phyloP scores from a whole-genome alignment of 805 yeast species.

The Candida peoriensis region DNA sequence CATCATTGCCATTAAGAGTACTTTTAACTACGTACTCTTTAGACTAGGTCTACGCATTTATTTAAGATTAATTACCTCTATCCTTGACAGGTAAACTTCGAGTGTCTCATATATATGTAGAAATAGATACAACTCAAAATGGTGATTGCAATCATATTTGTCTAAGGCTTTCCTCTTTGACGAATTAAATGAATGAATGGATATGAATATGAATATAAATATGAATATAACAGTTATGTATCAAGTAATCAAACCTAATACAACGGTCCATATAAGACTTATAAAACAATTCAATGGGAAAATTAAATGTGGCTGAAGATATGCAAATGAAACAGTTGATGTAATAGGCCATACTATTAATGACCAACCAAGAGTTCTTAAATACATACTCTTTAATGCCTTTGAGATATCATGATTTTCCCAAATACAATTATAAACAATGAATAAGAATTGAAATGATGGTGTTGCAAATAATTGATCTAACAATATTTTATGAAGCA shows the following conservation, averaged over 20 bases:
- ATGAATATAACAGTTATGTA: not conserved
- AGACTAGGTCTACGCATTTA: not conserved
- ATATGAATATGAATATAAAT: not conserved
- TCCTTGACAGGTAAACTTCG: too few species aligned
- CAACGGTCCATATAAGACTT: conserved; percentile 50
- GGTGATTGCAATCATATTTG: not conserved
- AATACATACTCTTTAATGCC: conserved; percentile 33
- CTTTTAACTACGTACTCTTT: not conserved
- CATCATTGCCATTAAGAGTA: not conserved
- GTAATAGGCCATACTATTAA: conserved; percentile 58
- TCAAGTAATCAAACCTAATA: conserved; percentile 38
- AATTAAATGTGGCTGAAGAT: conserved; percentile 43
- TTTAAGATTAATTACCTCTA: too few species aligned
- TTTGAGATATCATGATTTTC: conserved; percentile 36
- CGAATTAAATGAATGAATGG: not conserved
- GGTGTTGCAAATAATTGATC: conserved; percentile 58
- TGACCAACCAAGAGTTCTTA: conserved; percentile 45
- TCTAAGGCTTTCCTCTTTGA: not conserved
- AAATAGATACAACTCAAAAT: not conserved
- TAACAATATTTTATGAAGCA: conserved; percentile 35
- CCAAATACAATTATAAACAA: conserved; percentile 48
- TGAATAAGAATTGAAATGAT: conserved; percentile 46
- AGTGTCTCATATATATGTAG: too few species aligned
- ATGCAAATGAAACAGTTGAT: conserved; percentile 44
- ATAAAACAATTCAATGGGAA: conserved; percentile 58